A percentile compares a stretch with the other conserved stretches of the same genome.
Evolutionary conservation across 768 basidiomycete genomes (phyloP).

Genomic region (Boletus pseudo-olivaceus): DNA sequence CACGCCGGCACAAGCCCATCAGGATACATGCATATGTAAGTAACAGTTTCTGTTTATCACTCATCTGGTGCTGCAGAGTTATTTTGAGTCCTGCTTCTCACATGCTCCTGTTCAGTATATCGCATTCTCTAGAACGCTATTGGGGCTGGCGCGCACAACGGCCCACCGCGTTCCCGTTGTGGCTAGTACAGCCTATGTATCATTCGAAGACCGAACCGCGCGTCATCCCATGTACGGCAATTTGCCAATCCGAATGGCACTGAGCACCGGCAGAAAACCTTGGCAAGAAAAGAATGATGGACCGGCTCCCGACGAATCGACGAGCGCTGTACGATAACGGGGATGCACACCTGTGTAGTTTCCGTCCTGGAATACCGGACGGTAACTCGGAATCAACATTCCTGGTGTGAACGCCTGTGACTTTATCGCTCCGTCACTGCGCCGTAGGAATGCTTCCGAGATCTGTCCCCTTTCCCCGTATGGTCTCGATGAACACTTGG

Average conservation of each 20-base stretch:
- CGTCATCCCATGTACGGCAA: background rate
- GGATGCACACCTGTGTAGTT: background rate
- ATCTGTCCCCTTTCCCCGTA: conserved; percentile 14
- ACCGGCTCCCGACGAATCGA: conserved; percentile 12
- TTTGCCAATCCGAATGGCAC: background rate
- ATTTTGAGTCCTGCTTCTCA: conserved; percentile 14
- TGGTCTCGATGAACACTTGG: background rate
- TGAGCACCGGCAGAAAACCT: background rate
- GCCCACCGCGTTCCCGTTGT: background rate
- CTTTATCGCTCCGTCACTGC: conserved; percentile 1
- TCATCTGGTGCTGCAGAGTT: background rate
- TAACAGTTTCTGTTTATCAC: background rate
- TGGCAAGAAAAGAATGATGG: conserved; percentile 3
- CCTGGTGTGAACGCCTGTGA: conserved; percentile 13
- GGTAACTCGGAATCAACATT: conserved; percentile 11
- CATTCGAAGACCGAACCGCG: background rate
- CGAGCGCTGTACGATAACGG: conserved; percentile 3
- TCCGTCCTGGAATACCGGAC: conserved; percentile 1
- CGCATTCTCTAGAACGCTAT: conserved; percentile 2
- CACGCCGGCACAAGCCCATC: conserved; percentile 13
- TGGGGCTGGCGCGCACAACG: conserved; percentile 6
- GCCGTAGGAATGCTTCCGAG: conserved; percentile 17
- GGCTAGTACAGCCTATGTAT: background rate
- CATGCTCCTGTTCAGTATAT: background rate
- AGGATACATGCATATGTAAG: conserved; percentile 16